Evolutionary conservation across 2,329 filamentous ascomycete genomes (phyloP).

Genomic region (Neopestalotiopsis clavispora): DNA sequence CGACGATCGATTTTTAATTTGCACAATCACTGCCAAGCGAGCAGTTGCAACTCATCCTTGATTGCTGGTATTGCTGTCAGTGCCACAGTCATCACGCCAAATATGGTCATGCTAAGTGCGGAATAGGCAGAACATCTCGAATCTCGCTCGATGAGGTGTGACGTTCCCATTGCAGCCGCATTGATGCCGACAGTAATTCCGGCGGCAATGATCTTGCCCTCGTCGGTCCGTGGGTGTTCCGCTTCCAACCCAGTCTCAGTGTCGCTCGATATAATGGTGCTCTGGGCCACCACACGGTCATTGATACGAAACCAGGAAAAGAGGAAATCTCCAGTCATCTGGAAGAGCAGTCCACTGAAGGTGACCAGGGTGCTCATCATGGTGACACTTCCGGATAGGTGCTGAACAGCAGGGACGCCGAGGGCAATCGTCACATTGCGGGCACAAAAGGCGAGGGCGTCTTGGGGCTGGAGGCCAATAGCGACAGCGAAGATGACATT

Average conservation of each 20-base stretch:
- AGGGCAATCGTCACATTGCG: constrained; percentile 38
- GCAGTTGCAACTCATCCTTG: constrained; percentile 31
- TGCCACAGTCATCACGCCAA: constrained; percentile 60
- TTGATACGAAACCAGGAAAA: constrained; percentile 31
- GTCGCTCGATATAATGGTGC: background rate
- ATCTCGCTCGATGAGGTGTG: constrained; percentile 59
- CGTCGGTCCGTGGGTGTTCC: constrained; percentile 8
- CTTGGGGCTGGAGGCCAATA: constrained; percentile 29
- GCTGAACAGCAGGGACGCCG: constrained; percentile 32
- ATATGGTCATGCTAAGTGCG: constrained; percentile 61
- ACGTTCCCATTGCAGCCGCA: constrained; percentile 63
- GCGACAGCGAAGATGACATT: constrained; percentile 33
- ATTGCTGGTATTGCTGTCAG: constrained; percentile 56
- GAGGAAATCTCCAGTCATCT: constrained; percentile 35
- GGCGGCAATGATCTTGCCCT: constrained; percentile 47
- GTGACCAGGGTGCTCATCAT: constrained; percentile 36
- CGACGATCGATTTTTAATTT: no score
- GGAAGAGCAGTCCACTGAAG: constrained; percentile 37
- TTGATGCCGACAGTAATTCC: constrained; percentile 63
- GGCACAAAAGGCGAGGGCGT: constrained; percentile 35
- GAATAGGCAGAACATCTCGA: constrained; percentile 61
- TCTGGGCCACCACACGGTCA: constrained; percentile 19
- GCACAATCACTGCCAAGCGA: background rate
- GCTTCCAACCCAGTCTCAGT: background rate
- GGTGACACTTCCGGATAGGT: constrained; percentile 33